These are phyloP conservation scores for Chrysosporium queenslandicum DNA, from an alignment of 2,329 filamentous ascomycete genomes.

Conservation along the genomic window DNA sequence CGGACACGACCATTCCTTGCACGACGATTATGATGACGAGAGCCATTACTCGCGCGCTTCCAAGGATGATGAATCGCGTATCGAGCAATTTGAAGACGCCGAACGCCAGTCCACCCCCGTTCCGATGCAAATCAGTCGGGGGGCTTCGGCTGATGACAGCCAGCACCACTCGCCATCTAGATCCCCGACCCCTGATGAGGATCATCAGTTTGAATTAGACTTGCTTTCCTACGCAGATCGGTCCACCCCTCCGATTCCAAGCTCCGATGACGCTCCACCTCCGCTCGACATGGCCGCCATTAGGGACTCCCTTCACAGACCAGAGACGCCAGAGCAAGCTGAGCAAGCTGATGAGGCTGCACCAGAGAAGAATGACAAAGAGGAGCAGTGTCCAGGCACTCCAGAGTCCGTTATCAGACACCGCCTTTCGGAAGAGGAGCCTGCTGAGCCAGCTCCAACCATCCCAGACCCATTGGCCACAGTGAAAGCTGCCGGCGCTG, in stretches of 20 bases:
- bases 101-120: constrained; percentile 28
- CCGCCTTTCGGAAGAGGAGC: constrained; percentile 44
- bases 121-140: constrained; percentile 17
- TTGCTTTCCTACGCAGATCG: constrained; percentile 47
- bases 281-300: constrained; percentile 29
- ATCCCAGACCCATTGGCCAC: constrained; percentile 78
- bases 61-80: constrained; percentile 21
- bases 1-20: constrained; percentile 22
- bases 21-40: constrained; percentile 43
- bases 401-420: constrained; percentile 87
- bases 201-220: constrained; percentile 35
- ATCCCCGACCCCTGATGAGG: constrained; percentile 36
- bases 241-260: constrained; percentile 27
- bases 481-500: constrained; percentile 77
- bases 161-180: constrained; percentile 38
- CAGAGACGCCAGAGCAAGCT: constrained; percentile 42
- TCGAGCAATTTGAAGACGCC: constrained; percentile 19
- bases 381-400: constrained; percentile 54
- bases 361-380: constrained; percentile 45
- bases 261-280: constrained; percentile 18
- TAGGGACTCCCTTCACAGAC: constrained; percentile 32
- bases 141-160: constrained; percentile 16
- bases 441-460: constrained; percentile 29
- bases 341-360: constrained; percentile 50
- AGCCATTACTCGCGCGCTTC: constrained; percentile 46